phyloP scores from a whole-genome alignment of 768 basidiomycete species.

The Panus rudis region DNA sequence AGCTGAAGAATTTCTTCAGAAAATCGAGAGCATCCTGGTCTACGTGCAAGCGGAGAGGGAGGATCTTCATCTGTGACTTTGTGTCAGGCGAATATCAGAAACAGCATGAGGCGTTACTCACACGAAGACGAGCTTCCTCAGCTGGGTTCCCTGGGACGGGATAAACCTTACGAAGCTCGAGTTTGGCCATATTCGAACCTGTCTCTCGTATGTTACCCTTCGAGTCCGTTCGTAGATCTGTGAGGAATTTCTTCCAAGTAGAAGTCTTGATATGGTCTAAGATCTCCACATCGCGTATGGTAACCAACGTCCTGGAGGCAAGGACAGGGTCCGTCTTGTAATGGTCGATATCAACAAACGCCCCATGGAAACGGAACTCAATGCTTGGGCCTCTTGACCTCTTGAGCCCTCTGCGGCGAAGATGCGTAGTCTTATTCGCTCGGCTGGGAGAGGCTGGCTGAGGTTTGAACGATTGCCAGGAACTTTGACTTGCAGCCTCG shows the following conservation, averaged over 20 bases:
- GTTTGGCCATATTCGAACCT: constrained; percentile 87
- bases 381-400: constrained; percentile 77
- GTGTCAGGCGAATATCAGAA: constrained; percentile 49
- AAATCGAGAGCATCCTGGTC: constrained; percentile 99
- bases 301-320: constrained; percentile 60
- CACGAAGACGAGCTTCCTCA: constrained; percentile 75
- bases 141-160: constrained; percentile 61
- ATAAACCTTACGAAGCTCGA: constrained; percentile 70
- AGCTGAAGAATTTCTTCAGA: constrained; percentile 92
- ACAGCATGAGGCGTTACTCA: constrained; percentile 29
- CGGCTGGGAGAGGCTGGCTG: constrained; percentile 31
- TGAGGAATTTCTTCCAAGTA: constrained; percentile 97
- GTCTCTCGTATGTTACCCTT: constrained; percentile 87
- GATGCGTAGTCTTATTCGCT: not conserved
- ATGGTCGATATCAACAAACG: constrained; percentile 62
- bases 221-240: constrained; percentile 75
- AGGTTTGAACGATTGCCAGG: constrained; percentile 81
- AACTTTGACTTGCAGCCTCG: constrained; percentile 73
- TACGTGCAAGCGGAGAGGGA: constrained; percentile 87
- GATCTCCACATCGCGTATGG: constrained; percentile 75
- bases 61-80: constrained; percentile 52
- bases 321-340: constrained; percentile 48
- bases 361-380: constrained; percentile 67
- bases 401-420: constrained; percentile 38
- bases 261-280: constrained; percentile 97